Percentiles rank a stretch among this genome's conserved stretches.
Evolutionary conservation across 139 green algal species (phyloP).

Genomic region (Tetraselmis chui): DNA sequence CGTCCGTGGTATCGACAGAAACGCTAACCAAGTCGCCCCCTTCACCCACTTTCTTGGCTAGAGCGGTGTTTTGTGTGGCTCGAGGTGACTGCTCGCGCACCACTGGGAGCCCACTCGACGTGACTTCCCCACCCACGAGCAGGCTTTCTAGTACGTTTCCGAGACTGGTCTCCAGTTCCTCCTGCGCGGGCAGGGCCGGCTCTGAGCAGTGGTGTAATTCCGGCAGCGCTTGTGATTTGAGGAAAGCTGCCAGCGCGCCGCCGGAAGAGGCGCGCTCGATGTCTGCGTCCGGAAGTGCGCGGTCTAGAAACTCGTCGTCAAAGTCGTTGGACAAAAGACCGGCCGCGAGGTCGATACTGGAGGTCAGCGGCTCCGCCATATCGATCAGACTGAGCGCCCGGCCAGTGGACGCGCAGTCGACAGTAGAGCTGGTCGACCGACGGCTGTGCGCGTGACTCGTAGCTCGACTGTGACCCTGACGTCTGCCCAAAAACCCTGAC

Average conservation of each 20-base stretch:
- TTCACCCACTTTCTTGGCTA: not conserved
- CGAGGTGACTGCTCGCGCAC: not conserved
- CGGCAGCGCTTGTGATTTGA: not conserved
- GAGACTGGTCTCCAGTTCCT: not conserved
- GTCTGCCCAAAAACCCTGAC: not conserved
- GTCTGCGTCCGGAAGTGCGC: not conserved
- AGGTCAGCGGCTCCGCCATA: not conserved
- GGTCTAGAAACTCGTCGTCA: not conserved
- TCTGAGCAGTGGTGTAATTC: not conserved
- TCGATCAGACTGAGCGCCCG: not conserved
- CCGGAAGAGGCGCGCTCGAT: not conserved
- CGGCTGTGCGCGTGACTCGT: not conserved
- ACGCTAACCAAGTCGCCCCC: not conserved
- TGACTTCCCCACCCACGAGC: not conserved
- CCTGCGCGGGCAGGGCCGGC: not conserved
- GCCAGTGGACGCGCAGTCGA: not conserved
- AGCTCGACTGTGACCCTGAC: not conserved
- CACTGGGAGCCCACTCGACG: not conserved
- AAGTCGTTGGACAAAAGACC: not conserved
- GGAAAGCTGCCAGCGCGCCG: not conserved
- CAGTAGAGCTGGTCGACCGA: not conserved
- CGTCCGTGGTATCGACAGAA: not conserved
- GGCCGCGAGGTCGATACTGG: not conserved
- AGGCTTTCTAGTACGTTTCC: not conserved
- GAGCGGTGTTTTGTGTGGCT: not conserved